Conservation (phyloP, 2,329 filamentous ascomycete species). For the Allantophomopsis lycopodina region DNA sequence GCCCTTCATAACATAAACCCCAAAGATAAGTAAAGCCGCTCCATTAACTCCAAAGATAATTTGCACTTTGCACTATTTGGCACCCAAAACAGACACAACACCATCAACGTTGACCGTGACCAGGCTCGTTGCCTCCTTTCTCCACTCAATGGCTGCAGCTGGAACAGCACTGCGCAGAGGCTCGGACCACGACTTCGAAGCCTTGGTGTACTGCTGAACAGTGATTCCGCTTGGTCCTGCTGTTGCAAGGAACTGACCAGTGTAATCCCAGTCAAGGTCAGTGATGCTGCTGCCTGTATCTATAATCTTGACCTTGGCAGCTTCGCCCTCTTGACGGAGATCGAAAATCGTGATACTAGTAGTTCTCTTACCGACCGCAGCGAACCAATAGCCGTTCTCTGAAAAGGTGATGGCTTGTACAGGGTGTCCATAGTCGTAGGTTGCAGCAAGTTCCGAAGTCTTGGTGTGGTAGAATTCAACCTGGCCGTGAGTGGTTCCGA, state of each 20-base stretch:
- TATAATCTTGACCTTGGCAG: conserved; percentile 68
- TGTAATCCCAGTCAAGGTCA: conserved; percentile 81
- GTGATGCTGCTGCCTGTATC: conserved; percentile 71
- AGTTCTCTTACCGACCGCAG: conserved; percentile 65
- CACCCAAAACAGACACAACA: conserved; percentile 55
- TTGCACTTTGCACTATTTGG: conserved; percentile 21
- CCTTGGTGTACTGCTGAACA: conserved; percentile 83
- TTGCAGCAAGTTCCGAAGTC: conserved; percentile 61
- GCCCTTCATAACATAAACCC: too few relatives aligned
- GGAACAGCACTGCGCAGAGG: conserved; percentile 64
- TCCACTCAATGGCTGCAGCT: conserved; percentile 67
- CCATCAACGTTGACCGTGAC: conserved; percentile 65
- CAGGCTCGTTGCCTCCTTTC: conserved; percentile 57
- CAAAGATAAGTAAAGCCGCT: too few relatives aligned
- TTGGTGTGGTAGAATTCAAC: conserved; percentile 86
- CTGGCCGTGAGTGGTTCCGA: conserved; percentile 64
- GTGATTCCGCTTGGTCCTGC: conserved; percentile 69
- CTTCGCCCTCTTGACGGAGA: conserved; percentile 78
- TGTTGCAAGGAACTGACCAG: conserved; percentile 80
- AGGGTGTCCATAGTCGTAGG: conserved; percentile 55
- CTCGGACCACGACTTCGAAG: conserved; percentile 79
- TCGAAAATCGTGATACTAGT: conserved; percentile 80
- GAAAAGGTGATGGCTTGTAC: conserved; percentile 74
- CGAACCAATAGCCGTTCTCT: conserved; percentile 95
- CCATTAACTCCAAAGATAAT: background rate